phyloP scores from a whole-genome alignment of 495 filamentous ascomycete species.

The Thermochaetoides thermophila region DNA sequence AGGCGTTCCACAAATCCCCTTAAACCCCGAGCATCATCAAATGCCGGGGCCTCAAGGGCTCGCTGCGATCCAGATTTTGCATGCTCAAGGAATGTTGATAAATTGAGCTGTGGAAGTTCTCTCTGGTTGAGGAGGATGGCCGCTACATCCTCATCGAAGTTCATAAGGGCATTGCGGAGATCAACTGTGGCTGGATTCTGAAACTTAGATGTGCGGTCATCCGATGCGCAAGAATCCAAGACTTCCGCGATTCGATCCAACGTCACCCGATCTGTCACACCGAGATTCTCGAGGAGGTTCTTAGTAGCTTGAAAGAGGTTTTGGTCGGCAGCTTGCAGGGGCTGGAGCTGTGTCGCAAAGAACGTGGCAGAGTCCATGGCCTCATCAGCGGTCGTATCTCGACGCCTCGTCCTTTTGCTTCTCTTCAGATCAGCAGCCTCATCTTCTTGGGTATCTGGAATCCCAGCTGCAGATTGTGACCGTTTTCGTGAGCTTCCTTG shows the following conservation, averaged over 20 bases:
- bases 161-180: conserved; percentile 25
- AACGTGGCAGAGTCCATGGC: conserved; percentile 53
- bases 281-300: conserved; percentile 51
- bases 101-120: conserved; percentile 25
- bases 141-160: conserved; percentile 29
- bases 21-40: conserved; percentile 44
- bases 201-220: conserved; percentile 29
- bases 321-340: conserved; percentile 55
- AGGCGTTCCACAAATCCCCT: conserved; percentile 37
- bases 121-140: conserved; percentile 28
- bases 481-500: conserved; percentile 36
- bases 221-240: conserved; percentile 34
- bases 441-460: conserved; percentile 38
- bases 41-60: conserved; percentile 29
- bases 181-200: conserved; percentile 24
- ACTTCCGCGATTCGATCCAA: conserved; percentile 36
- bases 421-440: conserved; percentile 52
- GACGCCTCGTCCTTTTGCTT: conserved; percentile 69
- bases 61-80: conserved; percentile 48
- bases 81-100: conserved; percentile 68
- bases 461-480: conserved; percentile 47
- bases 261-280: conserved; percentile 38
- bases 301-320: conserved; percentile 57
- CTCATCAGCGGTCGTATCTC: conserved; percentile 62
- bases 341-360: conserved; percentile 54